phyloP scores from a whole-genome alignment of 192 early-diverging fungal genomes.

The Umbelopsis sp. region DNA sequence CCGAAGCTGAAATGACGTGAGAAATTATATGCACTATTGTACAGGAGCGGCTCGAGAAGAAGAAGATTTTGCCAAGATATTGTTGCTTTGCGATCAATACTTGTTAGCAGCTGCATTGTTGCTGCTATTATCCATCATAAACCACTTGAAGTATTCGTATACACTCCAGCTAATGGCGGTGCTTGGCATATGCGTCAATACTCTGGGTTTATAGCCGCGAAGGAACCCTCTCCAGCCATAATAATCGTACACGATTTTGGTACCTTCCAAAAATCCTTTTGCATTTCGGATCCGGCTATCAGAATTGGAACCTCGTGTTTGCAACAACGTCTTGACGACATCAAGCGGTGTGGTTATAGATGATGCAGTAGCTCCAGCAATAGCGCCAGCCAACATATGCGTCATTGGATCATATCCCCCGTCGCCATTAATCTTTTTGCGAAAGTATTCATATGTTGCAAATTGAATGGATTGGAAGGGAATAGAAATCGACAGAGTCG shows the following conservation, averaged over 20 bases:
- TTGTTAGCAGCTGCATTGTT: not conserved
- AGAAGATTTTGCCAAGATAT: not conserved
- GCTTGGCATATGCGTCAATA: slow-evolving; percentile 90
- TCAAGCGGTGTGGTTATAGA: slow-evolving; percentile 93
- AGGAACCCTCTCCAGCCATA: slow-evolving; percentile 81
- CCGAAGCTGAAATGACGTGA: not conserved
- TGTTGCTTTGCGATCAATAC: no score
- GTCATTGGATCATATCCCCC: slow-evolving; percentile 84
- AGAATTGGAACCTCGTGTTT: slow-evolving; percentile 80
- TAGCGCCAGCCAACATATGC: slow-evolving; percentile 83
- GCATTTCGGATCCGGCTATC: slow-evolving; percentile 74
- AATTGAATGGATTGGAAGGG: slow-evolving; percentile 97
- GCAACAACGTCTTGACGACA: slow-evolving; percentile 94
- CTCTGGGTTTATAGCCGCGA: slow-evolving; percentile 77
- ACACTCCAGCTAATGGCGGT: slow-evolving; percentile 97
- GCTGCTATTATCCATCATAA: slow-evolving; percentile 39
- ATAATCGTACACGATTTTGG: slow-evolving; percentile 73
- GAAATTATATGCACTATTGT: slow-evolving; percentile 17
- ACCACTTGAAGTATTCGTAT: slow-evolving; percentile 85
- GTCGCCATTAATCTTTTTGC: slow-evolving; percentile 79
- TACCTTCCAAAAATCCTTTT: slow-evolving; percentile 70
- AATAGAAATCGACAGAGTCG: slow-evolving; percentile 91
- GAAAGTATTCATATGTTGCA: slow-evolving; percentile 87
- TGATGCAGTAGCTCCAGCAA: slow-evolving; percentile 88
- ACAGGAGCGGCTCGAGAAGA: not conserved